A percentile compares a stretch with the other conserved stretches of the same genome.
Evolutionary conservation across 2,329 filamentous ascomycete species (phyloP).

Genomic region (Aspergillus fijiensis): DNA sequence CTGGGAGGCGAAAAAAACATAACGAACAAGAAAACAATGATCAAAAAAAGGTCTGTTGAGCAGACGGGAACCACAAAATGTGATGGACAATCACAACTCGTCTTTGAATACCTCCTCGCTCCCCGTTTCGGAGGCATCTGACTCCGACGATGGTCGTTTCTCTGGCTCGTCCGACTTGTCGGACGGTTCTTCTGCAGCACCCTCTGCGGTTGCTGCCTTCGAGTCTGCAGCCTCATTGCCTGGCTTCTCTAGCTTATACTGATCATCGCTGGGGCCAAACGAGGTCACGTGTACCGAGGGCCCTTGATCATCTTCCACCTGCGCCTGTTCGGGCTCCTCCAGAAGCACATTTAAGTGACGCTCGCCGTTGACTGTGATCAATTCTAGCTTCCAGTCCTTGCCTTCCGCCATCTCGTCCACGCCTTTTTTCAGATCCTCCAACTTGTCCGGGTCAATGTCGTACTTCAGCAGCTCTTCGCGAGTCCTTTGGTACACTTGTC

Average conservation of each 20-base stretch:
- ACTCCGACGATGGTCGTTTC: slow-evolving; percentile 6
- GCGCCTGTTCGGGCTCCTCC: slow-evolving; percentile 53
- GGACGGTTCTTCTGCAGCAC: slow-evolving; percentile 5
- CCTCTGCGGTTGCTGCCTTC: background rate
- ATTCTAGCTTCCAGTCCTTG: slow-evolving; percentile 75
- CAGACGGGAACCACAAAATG: slow-evolving; percentile 5
- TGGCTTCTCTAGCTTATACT: background rate
- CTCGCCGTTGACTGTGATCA: slow-evolving; percentile 67
- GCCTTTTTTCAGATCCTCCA: slow-evolving; percentile 68
- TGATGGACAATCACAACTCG: slow-evolving; percentile 30
- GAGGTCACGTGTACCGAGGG: background rate
- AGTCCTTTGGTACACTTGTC: slow-evolving; percentile 60
- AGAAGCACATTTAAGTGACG: slow-evolving; percentile 70
- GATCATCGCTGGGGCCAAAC: background rate
- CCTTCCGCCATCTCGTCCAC: slow-evolving; percentile 68
- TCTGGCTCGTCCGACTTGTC: slow-evolving; percentile 13
- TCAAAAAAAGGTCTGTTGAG: background rate
- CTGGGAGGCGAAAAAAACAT: background rate
- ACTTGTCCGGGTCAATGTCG: slow-evolving; percentile 63
- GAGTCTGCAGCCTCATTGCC: background rate
- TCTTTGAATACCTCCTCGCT: slow-evolving; percentile 44
- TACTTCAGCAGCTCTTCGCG: slow-evolving; percentile 68
- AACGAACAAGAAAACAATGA: background rate
- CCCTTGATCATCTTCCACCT: slow-evolving; percentile 16
- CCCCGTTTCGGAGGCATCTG: slow-evolving; percentile 25